Base-by-base conservation (phyloP, 805 yeast genomes). In the Hanseniaspora occidentalis region DNA sequence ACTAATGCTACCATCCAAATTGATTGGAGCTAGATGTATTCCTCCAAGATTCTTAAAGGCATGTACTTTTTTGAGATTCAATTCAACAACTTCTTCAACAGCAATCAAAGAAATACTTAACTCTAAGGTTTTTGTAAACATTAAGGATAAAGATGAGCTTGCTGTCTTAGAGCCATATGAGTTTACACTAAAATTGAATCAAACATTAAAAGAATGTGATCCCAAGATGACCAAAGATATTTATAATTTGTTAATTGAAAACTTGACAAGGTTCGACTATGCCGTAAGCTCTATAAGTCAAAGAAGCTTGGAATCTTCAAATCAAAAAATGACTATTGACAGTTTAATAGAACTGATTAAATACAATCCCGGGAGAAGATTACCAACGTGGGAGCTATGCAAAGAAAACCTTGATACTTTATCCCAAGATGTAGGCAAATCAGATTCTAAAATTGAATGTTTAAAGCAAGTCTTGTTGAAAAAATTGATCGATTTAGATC, bases 401-500 rank as follows among this genome's bases (percentile, higher is more conserved):
- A 29, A 29, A 16, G 33, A 29, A 4, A 3, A 29, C 16, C 18
- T 29, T 5, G 18, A 4, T 14, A 5, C 16, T 10, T n/a, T 25
- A 13, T 13, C 11, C 29, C 4, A 5, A 14, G n/a, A 5, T 25
- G 29, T 13, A 4, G 29, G n/a, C 31, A 45, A 6, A 38, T 39
- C 2, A 44, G 41, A 4, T 47, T n/a, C n/a, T n/a, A n/a, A n/a
- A n/a, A n/a, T n/a, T n/a, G n/a, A 46, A 3, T 17, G 45, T 14
- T 44, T 52, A 23, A 52, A 61, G 35, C 54, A 47, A 1, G 51
- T 61, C 3, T 40, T 62, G 11, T 40, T 69, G 16, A 47, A 55
- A 13, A 70, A 67, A 40, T 48, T 67, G 5, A 47, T 70, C 1
- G 35, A 50, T 22, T 70, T 70, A 10, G 73, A 67, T 42, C 48